These are phyloP conservation scores for Sicyos edulis DNA, from an alignment of 306 rosid species.

Conservation along the genomic window DNA sequence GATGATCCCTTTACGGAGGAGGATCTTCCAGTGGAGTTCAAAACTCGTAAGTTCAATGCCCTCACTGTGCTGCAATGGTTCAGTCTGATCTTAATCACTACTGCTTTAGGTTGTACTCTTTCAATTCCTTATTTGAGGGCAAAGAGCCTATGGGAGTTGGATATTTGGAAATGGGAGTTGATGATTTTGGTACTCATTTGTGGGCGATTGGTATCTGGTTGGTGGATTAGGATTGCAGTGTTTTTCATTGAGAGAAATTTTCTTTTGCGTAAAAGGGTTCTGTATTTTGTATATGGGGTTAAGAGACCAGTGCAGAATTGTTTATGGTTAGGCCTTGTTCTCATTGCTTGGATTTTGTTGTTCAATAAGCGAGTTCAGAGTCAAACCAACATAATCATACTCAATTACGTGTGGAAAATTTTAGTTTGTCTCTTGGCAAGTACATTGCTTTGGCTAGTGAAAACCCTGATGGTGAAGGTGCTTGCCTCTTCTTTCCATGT, in stretches of 20 bases:
- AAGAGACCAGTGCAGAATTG: conserved; percentile 65
- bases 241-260: conserved; percentile 70
- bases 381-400: conserved; percentile 33
- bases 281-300: conserved; percentile 81
- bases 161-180: conserved; percentile 83
- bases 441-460: conserved; percentile 64
- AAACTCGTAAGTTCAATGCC: conserved; percentile 26
- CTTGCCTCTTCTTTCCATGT: conserved; percentile 83
- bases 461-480: conserved; percentile 68
- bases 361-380: conserved; percentile 64
- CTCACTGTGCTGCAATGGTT: conserved; percentile 60
- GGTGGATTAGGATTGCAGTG: conserved; percentile 54
- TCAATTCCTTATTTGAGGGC: conserved; percentile 30
- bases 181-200: conserved; percentile 62
- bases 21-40: conserved; percentile 56
- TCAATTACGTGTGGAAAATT: conserved; percentile 42
- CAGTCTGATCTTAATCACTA: conserved; percentile 54
- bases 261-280: conserved; percentile 56
- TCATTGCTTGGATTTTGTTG: conserved; percentile 62
- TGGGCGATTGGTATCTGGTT: conserved; percentile 76
- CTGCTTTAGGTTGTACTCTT: conserved; percentile 39
- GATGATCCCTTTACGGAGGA: conserved; percentile 69
- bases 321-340: conserved; percentile 74
- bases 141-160: conserved; percentile 46
- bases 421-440: conserved; percentile 62